A percentile compares a stretch with the other conserved stretches of the same genome.
phyloP scores from a whole-genome alignment of 176 grass and related monocot genomes.

The Elaeis guineensis region DNA sequence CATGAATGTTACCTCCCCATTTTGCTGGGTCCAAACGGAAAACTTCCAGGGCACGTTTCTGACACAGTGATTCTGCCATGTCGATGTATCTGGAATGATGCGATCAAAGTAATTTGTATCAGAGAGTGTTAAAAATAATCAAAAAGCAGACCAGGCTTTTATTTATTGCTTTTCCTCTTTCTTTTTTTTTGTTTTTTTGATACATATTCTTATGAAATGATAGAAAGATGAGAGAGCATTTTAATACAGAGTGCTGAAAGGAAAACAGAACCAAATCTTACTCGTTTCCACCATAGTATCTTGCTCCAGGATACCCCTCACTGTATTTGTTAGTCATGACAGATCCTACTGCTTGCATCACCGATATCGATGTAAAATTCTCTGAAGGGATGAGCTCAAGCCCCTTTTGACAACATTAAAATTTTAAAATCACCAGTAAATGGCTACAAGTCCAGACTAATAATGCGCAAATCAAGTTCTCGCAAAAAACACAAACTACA shows the following conservation, averaged over 20 bases:
- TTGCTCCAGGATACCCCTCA: conserved; percentile 93
- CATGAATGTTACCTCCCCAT: conserved; percentile 68
- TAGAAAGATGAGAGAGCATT: not conserved
- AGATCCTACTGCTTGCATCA: conserved; percentile 97
- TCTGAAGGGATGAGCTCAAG: conserved; percentile 98
- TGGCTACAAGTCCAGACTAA: no score
- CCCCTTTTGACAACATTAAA: conserved; percentile 34
- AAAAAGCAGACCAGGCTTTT: no score
- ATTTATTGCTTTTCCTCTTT: no score
- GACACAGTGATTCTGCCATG: conserved; percentile 88
- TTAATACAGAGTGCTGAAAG: not conserved
- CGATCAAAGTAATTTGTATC: conserved; percentile 12
- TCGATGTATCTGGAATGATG: conserved; percentile 71
- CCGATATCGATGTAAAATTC: conserved; percentile 88
- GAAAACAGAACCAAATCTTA: conserved; percentile 15
- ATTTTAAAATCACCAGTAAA: no score
- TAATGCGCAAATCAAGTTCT: no score
- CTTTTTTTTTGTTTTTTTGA: no score
- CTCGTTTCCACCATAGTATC: conserved; percentile 99
- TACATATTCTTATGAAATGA: not conserved
- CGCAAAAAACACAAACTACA: no score
- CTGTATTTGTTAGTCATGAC: conserved; percentile 99
- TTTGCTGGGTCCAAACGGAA: conserved; percentile 82
- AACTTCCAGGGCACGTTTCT: conserved; percentile 87
- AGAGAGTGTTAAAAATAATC: not conserved